Conservation (phyloP, 768 basidiomycete species). For the Asterophora lycoperdoides region DNA sequence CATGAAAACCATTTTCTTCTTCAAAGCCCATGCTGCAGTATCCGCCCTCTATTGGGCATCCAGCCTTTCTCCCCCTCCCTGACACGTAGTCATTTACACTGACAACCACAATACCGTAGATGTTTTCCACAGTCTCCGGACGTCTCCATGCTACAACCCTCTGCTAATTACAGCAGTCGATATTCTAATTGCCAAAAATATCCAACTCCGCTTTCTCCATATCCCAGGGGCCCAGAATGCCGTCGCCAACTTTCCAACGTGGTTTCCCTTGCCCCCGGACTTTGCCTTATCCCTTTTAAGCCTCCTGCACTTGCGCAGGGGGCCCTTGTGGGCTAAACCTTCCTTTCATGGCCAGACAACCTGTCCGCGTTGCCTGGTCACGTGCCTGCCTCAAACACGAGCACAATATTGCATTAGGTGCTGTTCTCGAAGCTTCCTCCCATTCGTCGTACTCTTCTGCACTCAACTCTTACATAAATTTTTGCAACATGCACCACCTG, state of each 20-base stretch:
- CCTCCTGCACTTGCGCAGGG: constrained; percentile 27
- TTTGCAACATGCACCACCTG: too few species aligned
- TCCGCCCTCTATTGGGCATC: too few species aligned
- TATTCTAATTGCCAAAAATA: neutral
- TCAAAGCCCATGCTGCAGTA: too few species aligned
- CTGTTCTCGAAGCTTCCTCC: constrained; percentile 32
- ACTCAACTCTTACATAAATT: too few species aligned
- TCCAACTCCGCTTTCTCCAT: constrained; percentile 14
- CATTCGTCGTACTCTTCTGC: constrained; percentile 32
- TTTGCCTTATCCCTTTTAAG: constrained; percentile 8
- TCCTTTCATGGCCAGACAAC: constrained; percentile 20
- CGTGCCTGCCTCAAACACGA: constrained; percentile 24
- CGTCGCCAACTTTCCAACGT: constrained; percentile 21
- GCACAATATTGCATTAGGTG: constrained; percentile 25
- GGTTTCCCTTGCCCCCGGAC: constrained; percentile 10
- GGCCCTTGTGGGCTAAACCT: constrained; percentile 20
- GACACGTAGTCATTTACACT: constrained; percentile 18
- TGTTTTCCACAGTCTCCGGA: too few species aligned
- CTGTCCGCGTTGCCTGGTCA: constrained; percentile 26
- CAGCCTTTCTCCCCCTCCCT: neutral
- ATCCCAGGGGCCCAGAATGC: constrained; percentile 16
- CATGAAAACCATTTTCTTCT: too few species aligned
- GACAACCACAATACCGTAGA: constrained; percentile 24
- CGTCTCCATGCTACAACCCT: neutral
- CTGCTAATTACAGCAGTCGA: constrained; percentile 23